Evolutionary conservation across 352 stramenopile species (phyloP), one percentile per base, ranked within the genome.

Genomic region (Globisporangium recalcitrans): DNA sequence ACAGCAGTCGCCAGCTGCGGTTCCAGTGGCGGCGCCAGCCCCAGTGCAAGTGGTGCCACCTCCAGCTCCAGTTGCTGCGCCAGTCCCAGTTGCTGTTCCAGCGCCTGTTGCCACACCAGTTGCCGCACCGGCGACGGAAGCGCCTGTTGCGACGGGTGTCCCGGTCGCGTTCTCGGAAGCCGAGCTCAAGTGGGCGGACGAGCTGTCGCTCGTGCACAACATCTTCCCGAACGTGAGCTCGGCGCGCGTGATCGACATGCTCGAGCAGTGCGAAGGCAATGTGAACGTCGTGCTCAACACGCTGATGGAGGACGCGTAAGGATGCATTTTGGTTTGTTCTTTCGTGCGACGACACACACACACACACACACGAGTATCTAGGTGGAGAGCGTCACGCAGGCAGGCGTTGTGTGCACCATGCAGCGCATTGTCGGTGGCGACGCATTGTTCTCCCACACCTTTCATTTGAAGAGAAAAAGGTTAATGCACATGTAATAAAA

Each of bases 241-340:
- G 10, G 65, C 62, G 22, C 74, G 69, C 36, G 65, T 85, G 24
- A 85, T 92, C 38, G 70, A 81, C 19, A 68, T 83, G 40, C 60
- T 92, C 29, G 83, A 92, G 63, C 77, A 75, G 49, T 79, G 71
- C 62, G 64, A 84, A 13, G 83, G 83, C 60, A 72, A 92, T 58
- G 72, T 92, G 51, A 82, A 90, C 56, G 72, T 91, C 6, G 83
- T 89, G 53, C 72, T 92, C 32, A 87, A 92, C 64, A 70, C 77
- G 62, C 69, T 92, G n/a, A 92, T 87, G 58, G 81, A 90, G 60
- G 75, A 72, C 34, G 47, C 48, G 63, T 68, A 68, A 61, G 29
- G 10, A 22, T 46, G 38, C 16, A 21, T 46, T 22, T 46, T 46
- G 38, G 21, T 46, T 46, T 46, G 38, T 16, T 46, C n/a, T 46